A percentile compares a stretch with the other conserved stretches of the same genome.
Evolutionary conservation across 352 stramenopile genomes (phyloP).

Genomic region (Pythium aristosporum): DNA sequence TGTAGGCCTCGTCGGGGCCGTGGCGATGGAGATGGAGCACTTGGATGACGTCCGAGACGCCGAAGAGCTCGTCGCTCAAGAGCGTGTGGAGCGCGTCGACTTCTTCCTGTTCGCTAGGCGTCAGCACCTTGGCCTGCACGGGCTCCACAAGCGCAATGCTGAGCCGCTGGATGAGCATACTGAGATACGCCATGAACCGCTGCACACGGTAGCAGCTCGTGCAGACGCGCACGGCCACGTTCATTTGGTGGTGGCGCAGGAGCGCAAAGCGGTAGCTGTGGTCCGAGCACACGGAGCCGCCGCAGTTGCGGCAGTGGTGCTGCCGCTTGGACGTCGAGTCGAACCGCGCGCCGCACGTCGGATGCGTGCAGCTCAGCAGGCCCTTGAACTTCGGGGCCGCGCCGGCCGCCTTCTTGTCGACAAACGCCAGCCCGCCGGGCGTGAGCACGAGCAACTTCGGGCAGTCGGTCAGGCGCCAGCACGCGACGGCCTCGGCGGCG

Average conservation of each 20-base stretch:
- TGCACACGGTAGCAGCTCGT: slow-evolving; percentile 77
- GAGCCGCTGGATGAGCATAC: slow-evolving; percentile 63
- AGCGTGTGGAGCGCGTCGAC: slow-evolving; percentile 50
- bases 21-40: slow-evolving; percentile 80
- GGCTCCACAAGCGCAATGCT: slow-evolving; percentile 47
- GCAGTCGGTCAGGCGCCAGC: slow-evolving; percentile 41
- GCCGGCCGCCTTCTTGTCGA: slow-evolving; percentile 49
- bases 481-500: slow-evolving; percentile 31
- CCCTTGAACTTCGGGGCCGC: slow-evolving; percentile 73
- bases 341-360: slow-evolving; percentile 64
- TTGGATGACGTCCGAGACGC: slow-evolving; percentile 80
- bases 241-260: slow-evolving; percentile 63
- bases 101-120: slow-evolving; percentile 60
- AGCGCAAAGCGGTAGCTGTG: slow-evolving; percentile 73
- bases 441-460: slow-evolving; percentile 50
- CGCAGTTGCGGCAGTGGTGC: slow-evolving; percentile 83
- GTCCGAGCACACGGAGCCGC: slow-evolving; percentile 74
- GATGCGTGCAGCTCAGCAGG: slow-evolving; percentile 52
- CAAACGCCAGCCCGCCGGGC: slow-evolving; percentile 57
- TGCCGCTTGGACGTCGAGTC: slow-evolving; percentile 70
- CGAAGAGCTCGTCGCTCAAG: slow-evolving; percentile 54
- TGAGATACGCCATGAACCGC: slow-evolving; percentile 61
- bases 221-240: slow-evolving; percentile 63
- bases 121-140: slow-evolving; percentile 35
- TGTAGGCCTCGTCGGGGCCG: slow-evolving; percentile 72